These are phyloP conservation scores for Jatropha curcas DNA, from an alignment of 345 rosid species.

Conservation along the genomic window DNA sequence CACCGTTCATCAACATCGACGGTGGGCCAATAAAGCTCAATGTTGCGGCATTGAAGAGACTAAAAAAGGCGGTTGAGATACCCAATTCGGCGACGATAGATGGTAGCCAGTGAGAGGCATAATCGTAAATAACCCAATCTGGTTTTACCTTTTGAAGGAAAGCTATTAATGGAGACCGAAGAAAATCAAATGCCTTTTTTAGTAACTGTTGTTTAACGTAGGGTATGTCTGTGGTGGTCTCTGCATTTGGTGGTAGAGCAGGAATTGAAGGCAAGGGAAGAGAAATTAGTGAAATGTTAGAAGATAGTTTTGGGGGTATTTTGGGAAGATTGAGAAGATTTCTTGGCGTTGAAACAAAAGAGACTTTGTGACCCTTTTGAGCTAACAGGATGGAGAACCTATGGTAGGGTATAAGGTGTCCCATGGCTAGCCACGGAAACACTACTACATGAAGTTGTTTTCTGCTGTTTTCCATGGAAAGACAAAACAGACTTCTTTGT, in stretches of 20 bases:
- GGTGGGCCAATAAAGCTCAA: constrained; percentile 22
- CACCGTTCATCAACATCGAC: constrained; percentile 8
- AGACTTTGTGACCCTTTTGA: constrained; percentile 25
- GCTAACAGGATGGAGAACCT: constrained; percentile 25
- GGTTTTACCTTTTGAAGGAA: constrained; percentile 33
- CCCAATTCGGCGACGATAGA: constrained; percentile 25
- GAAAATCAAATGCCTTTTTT: constrained; percentile 41
- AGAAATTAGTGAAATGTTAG: constrained; percentile 27
- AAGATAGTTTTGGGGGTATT: constrained; percentile 12
- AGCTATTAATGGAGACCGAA: constrained; percentile 24
- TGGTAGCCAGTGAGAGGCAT: constrained; percentile 46
- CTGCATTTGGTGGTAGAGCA: constrained; percentile 35
- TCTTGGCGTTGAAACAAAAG: constrained; percentile 26
- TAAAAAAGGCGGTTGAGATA: constrained; percentile 26
- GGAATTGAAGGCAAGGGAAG: constrained; percentile 30
- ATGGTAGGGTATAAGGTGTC: constrained; percentile 28
- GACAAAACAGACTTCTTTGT: neutral
- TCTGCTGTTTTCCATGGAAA: constrained; percentile 12
- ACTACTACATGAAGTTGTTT: constrained; percentile 15
- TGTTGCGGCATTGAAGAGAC: constrained; percentile 25
- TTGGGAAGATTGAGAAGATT: constrained; percentile 15
- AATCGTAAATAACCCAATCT: constrained; percentile 46
- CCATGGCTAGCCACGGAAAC: constrained; percentile 38
- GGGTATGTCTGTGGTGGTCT: constrained; percentile 40
- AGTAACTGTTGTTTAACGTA: constrained; percentile 26